phyloP scores from a whole-genome alignment of 129 eudicot genomes.

The Flaveria linearis region DNA sequence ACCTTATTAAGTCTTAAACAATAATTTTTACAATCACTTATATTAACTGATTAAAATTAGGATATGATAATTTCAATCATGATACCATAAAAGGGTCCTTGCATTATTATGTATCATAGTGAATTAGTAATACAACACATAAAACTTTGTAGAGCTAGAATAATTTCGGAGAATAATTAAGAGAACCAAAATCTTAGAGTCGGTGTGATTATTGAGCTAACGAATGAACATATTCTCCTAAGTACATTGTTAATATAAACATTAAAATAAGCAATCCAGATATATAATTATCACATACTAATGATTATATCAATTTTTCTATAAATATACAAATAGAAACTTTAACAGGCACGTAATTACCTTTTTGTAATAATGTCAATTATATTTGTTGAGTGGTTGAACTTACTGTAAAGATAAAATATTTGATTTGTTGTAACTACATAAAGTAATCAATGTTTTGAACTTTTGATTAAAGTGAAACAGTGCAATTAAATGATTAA shows the following conservation, averaged over 20 bases:
- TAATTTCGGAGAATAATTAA: neutral
- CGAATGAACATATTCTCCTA: neutral
- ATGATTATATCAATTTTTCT: neutral
- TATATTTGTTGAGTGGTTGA: neutral
- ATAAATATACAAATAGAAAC: too few species aligned
- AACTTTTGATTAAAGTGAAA: neutral
- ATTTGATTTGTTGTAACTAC: too few species aligned
- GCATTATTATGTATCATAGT: neutral
- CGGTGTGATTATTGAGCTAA: neutral
- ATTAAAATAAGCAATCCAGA: neutral
- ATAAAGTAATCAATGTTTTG: too few species aligned
- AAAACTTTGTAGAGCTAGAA: neutral
- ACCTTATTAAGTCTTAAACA: too few species aligned
- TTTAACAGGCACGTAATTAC: too few species aligned
- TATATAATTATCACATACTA: neutral
- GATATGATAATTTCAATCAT: too few species aligned
- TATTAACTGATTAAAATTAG: too few species aligned
- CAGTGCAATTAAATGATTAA: slow-evolving; percentile 4
- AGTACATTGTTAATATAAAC: neutral
- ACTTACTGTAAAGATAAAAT: neutral
- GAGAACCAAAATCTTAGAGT: neutral
- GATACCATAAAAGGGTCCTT: neutral
- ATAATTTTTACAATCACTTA: too few species aligned
- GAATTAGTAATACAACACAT: neutral
- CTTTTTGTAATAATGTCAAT: too few species aligned